Evolutionary conservation across 2,329 filamentous ascomycete species (phyloP), one percentile per base, ranked within the genome.

Genomic region (Saccharata proteae): DNA sequence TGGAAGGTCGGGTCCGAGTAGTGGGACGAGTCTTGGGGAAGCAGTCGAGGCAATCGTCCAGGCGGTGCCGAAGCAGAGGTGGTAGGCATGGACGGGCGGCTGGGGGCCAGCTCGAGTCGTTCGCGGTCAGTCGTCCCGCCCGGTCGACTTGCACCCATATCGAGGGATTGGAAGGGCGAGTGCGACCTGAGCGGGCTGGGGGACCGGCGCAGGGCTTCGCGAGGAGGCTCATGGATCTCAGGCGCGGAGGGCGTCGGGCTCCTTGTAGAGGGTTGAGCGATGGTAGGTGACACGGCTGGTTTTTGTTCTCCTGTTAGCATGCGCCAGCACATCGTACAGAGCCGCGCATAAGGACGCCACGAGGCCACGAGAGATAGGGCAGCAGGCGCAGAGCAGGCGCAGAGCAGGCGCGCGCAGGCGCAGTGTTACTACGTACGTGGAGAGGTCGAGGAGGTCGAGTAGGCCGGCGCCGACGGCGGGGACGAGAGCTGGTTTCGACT

Each of bases 1-100:
- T 60, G 64, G 34, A 77, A 53, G 41, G 69, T 65, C 10, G 69
- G 57, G 48, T 79, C 78, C 26, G 69, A 66, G 52, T 80, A 81
- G 35, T 74, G 63, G 24, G 77, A 78, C 25, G 72, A 58, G 49
- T 82, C 76, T 39, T 71, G 68, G 28, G 80, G 55, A 27, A 82
- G 61, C n/a, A 76, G 62, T 35, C 63, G 59, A 16, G 66, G 62
- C 34, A 64, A 52, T 39, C 57, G 57, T 31, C 59, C 51, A 18
- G 62, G 58, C 31, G 55, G 48, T 16, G 60, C 55, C 29, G 61
- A 62, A 37, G 65, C 59, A 37, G 58, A 61, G 8, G n/a, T 22
- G 27, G 58, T 42, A 25, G 65, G 46, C 31, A 57, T 45, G 31
- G 41, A 43, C 17, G 55, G 54, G 36, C 13, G 36, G 17, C 37